Percentiles rank a stretch among this genome's conserved stretches.
Evolutionary conservation across 1,139 yeast genomes (phyloP).

Genomic region (Geotrichum reessii): DNA sequence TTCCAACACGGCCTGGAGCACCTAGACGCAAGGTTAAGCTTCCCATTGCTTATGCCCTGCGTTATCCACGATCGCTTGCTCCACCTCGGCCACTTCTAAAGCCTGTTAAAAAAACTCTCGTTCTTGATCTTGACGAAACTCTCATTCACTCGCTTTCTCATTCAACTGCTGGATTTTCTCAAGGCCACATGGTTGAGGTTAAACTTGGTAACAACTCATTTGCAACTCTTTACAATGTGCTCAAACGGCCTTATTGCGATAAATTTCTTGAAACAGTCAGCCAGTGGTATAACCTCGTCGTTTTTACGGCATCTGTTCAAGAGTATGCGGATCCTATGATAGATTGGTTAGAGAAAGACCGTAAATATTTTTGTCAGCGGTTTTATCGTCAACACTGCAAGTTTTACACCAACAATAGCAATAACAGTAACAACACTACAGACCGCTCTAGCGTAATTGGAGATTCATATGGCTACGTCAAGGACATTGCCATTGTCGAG

Average conservation of each 20-base stretch:
- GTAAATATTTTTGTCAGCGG: slow-evolving; percentile 50
- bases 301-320: slow-evolving; percentile 70
- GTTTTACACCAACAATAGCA: slow-evolving; percentile 27
- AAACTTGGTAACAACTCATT: slow-evolving; percentile 52
- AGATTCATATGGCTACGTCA: slow-evolving; percentile 65
- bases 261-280: slow-evolving; percentile 69
- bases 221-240: slow-evolving; percentile 81
- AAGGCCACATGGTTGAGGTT: slow-evolving; percentile 79
- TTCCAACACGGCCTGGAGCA: neutral
- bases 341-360: slow-evolving; percentile 69
- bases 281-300: slow-evolving; percentile 70
- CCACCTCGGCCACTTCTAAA: slow-evolving; percentile 16
- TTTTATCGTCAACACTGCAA: slow-evolving; percentile 79
- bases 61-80: slow-evolving; percentile 12
- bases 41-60: slow-evolving; percentile 5
- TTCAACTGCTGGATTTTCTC: slow-evolving; percentile 43
- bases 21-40: neutral
- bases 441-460: neutral
- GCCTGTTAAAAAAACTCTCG: slow-evolving; percentile 51
- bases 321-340: slow-evolving; percentile 97
- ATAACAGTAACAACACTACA: neutral
- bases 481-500: slow-evolving; percentile 59
- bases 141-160: slow-evolving; percentile 83
- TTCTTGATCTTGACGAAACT: slow-evolving; percentile 89
- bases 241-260: slow-evolving; percentile 89